Base-by-base conservation (phyloP, 1,139 yeast genomes). In the Zygosaccharomyces sapae region DNA sequence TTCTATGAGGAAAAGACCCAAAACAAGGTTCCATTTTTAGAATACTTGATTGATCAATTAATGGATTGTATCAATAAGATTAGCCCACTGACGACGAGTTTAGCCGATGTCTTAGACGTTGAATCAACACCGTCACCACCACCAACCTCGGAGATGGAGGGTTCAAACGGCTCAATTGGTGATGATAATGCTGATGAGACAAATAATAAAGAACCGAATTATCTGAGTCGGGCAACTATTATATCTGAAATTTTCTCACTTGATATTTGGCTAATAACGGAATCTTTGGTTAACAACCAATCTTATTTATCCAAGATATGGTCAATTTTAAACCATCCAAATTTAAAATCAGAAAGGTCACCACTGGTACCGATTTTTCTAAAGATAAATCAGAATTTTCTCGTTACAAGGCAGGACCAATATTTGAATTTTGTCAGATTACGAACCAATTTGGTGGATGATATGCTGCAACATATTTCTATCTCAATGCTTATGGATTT, bases 201-300 rank as follows among this genome's bases (percentile, higher is more conserved):
- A 13, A 43, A 30, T 27, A 48, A 42, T 16, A 44, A 46, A 12
- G 52, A 49, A 12, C 48, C 53, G 4, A 48, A 51, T 20, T 51
- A 33, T 38, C 51, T 57, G 52, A 57, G 43, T 45, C 62, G 51
- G 60, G 71, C 63, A 41, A 65, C 56, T 50, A 51, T 58, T 31
- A 64, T 61, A 65, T 84, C 96, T 0, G 98, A 92, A 62, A 84
- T 92, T 24, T 74, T 92, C 41, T 80, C 94, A 38, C 85, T 94
- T n/a, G 97, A 92, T 63, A 94, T 89, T 18, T 92, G 97, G 97
- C 80, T 95, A 7, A 74, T 92, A 29, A 86, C 95, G 4, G 97
- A 94, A 62, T 82, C 96, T 0, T 80, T 92, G 38, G 86, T 92
- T 77, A 95, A 87, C 61, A 80, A 83, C 47, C 74, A 80, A 1